Percentiles rank a stretch among this genome's conserved stretches.
These are phyloP conservation scores for Thermothielavioides terrestris DNA, from an alignment of 495 filamentous ascomycete species.

Conservation along the genomic window DNA sequence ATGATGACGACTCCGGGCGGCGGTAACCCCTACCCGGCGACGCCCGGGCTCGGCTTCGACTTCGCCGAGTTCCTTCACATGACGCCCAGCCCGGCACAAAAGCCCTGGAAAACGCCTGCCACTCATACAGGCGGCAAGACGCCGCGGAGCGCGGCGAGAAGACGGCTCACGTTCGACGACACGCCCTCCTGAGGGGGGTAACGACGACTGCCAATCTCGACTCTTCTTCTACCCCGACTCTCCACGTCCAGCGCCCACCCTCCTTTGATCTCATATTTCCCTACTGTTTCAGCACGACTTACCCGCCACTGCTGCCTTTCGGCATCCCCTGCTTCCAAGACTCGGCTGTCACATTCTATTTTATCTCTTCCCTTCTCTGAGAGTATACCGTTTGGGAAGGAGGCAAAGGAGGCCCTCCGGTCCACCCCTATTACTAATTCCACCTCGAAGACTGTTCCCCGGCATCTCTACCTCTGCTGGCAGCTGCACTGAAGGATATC, in stretches of 20 bases:
- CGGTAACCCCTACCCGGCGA: conserved; percentile 49
- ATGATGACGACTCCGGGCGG: conserved; percentile 84
- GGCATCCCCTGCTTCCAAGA: not conserved
- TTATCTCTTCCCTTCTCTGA: not conserved
- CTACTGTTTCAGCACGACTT: not conserved
- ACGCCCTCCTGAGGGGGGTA: conserved; percentile 6
- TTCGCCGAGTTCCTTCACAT: conserved; percentile 97
- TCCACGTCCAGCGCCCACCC: not conserved
- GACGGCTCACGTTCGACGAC: conserved; percentile 42
- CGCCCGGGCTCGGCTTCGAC: conserved; percentile 67
- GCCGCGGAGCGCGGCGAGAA: conserved; percentile 32
- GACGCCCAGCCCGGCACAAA: conserved; percentile 89
- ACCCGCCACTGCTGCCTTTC: not conserved
- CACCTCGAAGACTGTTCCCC: not conserved
- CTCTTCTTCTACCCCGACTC: not conserved
- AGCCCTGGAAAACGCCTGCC: conserved; percentile 65
- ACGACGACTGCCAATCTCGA: not conserved
- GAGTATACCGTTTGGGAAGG: not conserved
- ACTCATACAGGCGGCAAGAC: conserved; percentile 26
- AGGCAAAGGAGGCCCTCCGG: not conserved
- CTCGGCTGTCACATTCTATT: not conserved
- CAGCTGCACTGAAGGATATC: not conserved
- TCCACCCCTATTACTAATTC: not conserved
- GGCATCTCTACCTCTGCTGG: not conserved
- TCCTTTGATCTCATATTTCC: not conserved